Base-by-base conservation (phyloP, 2,329 filamentous ascomycete genomes). In the Macrophomina phaseolina region DNA sequence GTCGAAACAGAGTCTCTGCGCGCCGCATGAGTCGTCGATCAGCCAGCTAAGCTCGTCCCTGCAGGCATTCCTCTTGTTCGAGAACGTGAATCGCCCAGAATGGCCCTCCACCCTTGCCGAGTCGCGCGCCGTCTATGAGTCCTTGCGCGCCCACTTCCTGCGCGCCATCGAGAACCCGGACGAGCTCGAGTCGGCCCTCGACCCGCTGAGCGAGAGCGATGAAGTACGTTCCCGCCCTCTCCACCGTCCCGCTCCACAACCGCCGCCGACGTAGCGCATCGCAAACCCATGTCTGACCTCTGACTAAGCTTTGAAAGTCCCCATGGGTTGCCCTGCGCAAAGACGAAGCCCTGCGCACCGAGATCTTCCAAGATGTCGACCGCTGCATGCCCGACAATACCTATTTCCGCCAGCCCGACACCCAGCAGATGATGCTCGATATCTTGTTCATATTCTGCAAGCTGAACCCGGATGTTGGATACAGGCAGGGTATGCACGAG, bases 401-500 rank as follows among this genome's bases (percentile, higher is more conserved):
- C 55, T 96, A 94, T 76, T 99, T 98, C 74, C 93, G 94, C 67
- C 87, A 94, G 71, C 87, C 90, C 12, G 81, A 85, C 14, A 92
- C 91, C 1, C 95, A 98, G 77, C 85, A 84, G 49, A 91, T 92
- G 78, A 89, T 99, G 72, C 81, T 96, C 38, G 92, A 99, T 75
- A 89, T 97, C 38, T 83, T 99, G 40, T 99, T 98, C 78, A 87
- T 99, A 70, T 98, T 94, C 80, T 95, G 93, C 81, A 98, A 97
- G 78, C 86, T 96, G 64, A 92, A 98, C 74, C 92, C 92, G 1
- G 89, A 90, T 71, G 85, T 93, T 64, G 93, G 93, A 16, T 99
- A 99, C 76, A 89, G 95, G n/a, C 95, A 99, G 81, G 95, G 95
- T 11, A 99, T 99, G 94, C 95, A 99, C 76, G 95, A 99, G 79